Evolutionary conservation across 768 basidiomycete genomes (phyloP).

Genomic region (Suillus weaverae): DNA sequence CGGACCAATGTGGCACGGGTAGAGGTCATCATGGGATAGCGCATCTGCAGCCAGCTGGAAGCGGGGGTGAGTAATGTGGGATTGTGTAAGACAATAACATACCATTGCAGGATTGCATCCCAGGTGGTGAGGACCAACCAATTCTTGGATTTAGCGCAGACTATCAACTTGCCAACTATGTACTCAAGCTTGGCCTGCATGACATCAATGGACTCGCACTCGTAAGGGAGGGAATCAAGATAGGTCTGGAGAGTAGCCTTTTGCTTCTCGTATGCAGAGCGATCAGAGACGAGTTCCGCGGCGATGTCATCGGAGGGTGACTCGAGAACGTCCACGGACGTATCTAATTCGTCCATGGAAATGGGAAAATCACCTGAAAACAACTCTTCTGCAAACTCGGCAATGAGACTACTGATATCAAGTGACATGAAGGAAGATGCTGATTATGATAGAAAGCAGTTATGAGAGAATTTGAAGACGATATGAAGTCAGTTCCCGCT

Average conservation of each 20-base stretch:
- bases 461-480: not conserved
- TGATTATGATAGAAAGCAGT: conserved; percentile 1
- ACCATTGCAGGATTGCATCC: conserved; percentile 83
- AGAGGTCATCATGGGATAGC: conserved; percentile 70
- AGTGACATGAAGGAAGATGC: conserved; percentile 7
- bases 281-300: conserved; percentile 20
- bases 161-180: conserved; percentile 65
- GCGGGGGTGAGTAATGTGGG: not conserved
- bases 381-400: conserved; percentile 22
- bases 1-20: conserved; percentile 70
- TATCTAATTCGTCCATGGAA: conserved; percentile 61
- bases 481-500: conserved; percentile 2
- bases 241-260: conserved; percentile 62
- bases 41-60: conserved; percentile 76
- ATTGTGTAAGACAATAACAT: conserved; percentile 20
- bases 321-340: conserved; percentile 45
- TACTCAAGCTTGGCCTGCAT: conserved; percentile 71
- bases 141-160: conserved; percentile 73
- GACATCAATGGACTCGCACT: conserved; percentile 66
- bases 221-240: conserved; percentile 68
- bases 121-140: conserved; percentile 75
- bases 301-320: conserved; percentile 38
- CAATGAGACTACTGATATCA: conserved; percentile 26
- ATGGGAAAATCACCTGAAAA: conserved; percentile 23
- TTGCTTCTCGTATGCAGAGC: conserved; percentile 55